Evolutionary conservation across 345 rosid genomes (phyloP).

Genomic region (Gynandropsis gynandra): DNA sequence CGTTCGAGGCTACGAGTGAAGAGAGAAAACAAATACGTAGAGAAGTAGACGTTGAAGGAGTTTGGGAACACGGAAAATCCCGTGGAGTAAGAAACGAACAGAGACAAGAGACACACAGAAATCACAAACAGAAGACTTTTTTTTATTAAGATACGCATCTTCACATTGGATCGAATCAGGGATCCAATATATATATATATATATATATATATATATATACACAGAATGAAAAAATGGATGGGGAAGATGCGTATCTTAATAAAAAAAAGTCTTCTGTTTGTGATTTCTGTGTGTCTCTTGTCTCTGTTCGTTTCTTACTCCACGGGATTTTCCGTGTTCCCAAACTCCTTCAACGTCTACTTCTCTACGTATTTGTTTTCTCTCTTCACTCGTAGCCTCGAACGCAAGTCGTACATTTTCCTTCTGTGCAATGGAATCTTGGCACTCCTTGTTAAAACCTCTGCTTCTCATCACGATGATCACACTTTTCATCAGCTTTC

Average conservation of each 20-base stretch:
- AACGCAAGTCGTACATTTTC: conserved; percentile 52
- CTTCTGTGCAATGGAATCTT: conserved; percentile 52
- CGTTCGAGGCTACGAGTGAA: conserved; percentile 35
- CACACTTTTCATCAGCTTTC: conserved; percentile 8
- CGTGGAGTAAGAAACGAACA: no score
- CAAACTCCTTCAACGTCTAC: conserved; percentile 22
- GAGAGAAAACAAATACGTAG: conserved; percentile 30
- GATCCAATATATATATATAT: no score
- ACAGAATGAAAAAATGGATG: background rate
- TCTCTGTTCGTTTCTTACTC: no score
- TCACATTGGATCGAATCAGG: background rate
- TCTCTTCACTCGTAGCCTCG: conserved; percentile 28
- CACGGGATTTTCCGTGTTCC: no score
- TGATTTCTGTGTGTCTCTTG: background rate
- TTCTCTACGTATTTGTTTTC: conserved; percentile 35
- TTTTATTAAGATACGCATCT: background rate
- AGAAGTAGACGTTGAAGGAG: conserved; percentile 29
- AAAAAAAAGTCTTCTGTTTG: background rate
- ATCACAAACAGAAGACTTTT: background rate
- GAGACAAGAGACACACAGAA: background rate
- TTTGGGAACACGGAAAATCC: no score
- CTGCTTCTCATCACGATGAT: background rate
- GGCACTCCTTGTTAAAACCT: conserved; percentile 36
- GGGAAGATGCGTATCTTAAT: background rate
- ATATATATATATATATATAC: no score